Evolutionary conservation across 352 stramenopile genomes (phyloP), one percentile per base, ranked within the genome.

Genomic region (Globisporangium iwayamae): DNA sequence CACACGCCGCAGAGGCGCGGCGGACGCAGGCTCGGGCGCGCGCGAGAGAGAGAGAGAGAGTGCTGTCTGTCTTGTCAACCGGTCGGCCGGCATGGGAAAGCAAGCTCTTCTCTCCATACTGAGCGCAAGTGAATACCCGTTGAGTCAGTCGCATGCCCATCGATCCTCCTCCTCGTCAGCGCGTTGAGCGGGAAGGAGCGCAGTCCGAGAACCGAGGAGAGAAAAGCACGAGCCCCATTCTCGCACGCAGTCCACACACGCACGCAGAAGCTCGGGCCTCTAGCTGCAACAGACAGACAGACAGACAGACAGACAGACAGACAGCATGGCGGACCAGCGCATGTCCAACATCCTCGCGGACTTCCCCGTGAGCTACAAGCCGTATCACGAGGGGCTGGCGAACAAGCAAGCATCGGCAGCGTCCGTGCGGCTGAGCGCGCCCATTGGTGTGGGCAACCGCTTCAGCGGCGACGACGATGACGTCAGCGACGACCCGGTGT

Each of bases 401-500:
- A 83, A 81, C 16, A 51, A 28, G 45, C 18, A 6, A 7, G 18
- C 45, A 9, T 18, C 32, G 6, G 30, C 2, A 18, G 14, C 16
- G 30, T 56, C 32, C 8, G 32, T 45, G 52, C 52, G 52, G 18
- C 52, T 43, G 8, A 57, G 52, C 32, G 52, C 32, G 32, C 52
- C 52, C 14, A 45, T 57, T 16, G 52, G 30, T n/a, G 68, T 63
- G 54, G 58, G 62, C 62, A 70, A 46, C 39, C 57, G 50, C 63
- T 72, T 50, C 53, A 73, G 56, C 71, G 52, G 25, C 34, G 76
- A 83, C 55, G 76, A 87, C 46, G 79, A 92, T 61, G 81, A 89
- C 47, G 76, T 81, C 46, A 87, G 76, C 61, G 81, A 89, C 62
- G 79, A 89, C 57, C 81, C 81, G 16, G 70, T 75, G 32, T 91